Evolutionary conservation across 805 yeast species (phyloP).

Genomic region (Candida sithepensis): DNA sequence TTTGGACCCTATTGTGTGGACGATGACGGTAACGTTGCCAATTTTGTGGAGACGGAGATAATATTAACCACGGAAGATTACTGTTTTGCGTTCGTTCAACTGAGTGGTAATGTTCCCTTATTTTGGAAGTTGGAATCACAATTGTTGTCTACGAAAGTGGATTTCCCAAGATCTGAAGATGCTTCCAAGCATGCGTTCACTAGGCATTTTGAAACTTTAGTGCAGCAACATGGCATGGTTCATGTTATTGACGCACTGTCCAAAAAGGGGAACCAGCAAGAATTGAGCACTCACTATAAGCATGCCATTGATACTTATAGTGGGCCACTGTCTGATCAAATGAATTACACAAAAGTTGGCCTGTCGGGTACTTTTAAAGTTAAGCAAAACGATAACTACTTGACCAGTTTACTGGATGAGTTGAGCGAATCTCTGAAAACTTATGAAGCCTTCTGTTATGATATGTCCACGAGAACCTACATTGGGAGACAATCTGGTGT

Average conservation of each 20-base stretch:
- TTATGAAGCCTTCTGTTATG: conserved; percentile 45
- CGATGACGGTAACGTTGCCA: conserved; percentile 51
- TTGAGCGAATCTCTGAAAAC: conserved; percentile 34
- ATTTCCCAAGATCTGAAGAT: conserved; percentile 49
- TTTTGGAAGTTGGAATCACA: conserved; percentile 51
- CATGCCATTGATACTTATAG: conserved; percentile 21
- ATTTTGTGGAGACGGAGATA: conserved; percentile 51
- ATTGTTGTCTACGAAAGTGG: conserved; percentile 40
- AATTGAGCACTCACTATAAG: conserved; percentile 37
- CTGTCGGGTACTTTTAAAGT: conserved; percentile 33
- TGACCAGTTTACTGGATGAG: conserved; percentile 17
- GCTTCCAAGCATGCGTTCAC: conserved; percentile 50
- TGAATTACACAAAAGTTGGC: conserved; percentile 35
- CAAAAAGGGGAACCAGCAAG: conserved; percentile 40
- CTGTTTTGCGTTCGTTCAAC: conserved; percentile 42
- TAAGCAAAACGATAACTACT: conserved; percentile 27
- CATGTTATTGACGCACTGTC: conserved; percentile 48
- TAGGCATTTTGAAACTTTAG: conserved; percentile 45
- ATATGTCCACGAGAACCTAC: conserved; percentile 31
- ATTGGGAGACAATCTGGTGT: conserved; percentile 50
- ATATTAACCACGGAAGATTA: conserved; percentile 39
- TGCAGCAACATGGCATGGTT: conserved; percentile 46
- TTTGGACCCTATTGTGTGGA: conserved; percentile 60
- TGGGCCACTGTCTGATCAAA: conserved; percentile 11
- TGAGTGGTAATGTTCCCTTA: conserved; percentile 53